Evolutionary conservation across 768 basidiomycete species (phyloP).

Genomic region (Tubosaeta brunneosetosa): DNA sequence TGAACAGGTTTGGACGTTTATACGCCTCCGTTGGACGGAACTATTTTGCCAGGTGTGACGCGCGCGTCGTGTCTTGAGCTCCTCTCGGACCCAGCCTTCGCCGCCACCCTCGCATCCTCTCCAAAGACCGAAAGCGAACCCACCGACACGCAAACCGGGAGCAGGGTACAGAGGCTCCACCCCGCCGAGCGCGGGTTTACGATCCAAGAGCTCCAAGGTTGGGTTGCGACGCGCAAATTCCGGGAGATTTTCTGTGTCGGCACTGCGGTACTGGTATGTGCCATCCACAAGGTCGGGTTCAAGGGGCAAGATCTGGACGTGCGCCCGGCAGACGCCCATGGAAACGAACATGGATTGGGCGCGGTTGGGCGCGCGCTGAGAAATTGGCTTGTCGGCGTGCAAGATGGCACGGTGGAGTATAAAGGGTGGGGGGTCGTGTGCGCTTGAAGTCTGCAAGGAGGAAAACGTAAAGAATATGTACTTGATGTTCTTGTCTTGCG

Average conservation of each 20-base stretch:
- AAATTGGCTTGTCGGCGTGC: conserved; percentile 70
- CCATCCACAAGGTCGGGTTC: conserved; percentile 71
- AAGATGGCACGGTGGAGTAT: conserved; percentile 61
- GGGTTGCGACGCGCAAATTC: conserved; percentile 54
- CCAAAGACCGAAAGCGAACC: neutral
- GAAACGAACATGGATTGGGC: conserved; percentile 37
- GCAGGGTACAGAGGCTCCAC: conserved; percentile 27
- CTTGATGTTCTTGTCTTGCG: neutral
- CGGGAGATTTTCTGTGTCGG: conserved; percentile 85
- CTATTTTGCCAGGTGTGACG: conserved; percentile 90
- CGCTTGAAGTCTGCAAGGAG: neutral
- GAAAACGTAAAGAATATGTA: neutral
- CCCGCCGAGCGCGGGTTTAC: conserved; percentile 59
- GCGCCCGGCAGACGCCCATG: conserved; percentile 50
- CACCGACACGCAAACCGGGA: neutral
- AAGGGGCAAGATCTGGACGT: conserved; percentile 49
- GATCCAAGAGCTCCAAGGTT: conserved; percentile 54
- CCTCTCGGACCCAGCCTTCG: conserved; percentile 56
- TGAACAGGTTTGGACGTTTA: conserved; percentile 69
- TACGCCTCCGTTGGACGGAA: conserved; percentile 86
- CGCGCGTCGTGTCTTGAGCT: conserved; percentile 79
- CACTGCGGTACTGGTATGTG: conserved; percentile 74
- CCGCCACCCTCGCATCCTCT: conserved; percentile 1
- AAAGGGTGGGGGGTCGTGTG: conserved; percentile 58
- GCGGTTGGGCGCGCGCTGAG: conserved; percentile 65